phyloP scores from a whole-genome alignment of 441 rosid species.

The Adansonia rubrostipa region DNA sequence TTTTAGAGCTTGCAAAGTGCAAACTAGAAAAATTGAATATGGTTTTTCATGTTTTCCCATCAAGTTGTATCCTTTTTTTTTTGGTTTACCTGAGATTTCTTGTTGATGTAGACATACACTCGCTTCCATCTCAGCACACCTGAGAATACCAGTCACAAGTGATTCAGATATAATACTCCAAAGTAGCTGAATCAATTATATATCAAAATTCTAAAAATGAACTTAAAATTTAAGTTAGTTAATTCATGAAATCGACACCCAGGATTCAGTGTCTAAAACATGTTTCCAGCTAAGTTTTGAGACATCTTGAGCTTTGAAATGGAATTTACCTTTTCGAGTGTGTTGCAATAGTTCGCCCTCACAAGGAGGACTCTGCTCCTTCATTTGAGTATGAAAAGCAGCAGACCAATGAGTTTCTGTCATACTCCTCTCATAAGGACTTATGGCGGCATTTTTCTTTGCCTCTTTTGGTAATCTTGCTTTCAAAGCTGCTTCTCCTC shows the following conservation, averaged over 20 bases:
- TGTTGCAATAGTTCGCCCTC: constrained; percentile 78
- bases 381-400: constrained; percentile 42
- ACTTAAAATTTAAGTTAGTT: too few relatives aligned
- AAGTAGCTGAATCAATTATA: neutral
- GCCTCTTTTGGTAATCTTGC: constrained; percentile 84
- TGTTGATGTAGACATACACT: constrained; percentile 67
- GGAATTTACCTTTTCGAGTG: constrained; percentile 64
- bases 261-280: neutral
- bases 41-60: neutral
- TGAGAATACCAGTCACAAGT: constrained; percentile 32
- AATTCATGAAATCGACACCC: too few relatives aligned
- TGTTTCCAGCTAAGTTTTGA: neutral
- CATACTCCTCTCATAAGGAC: constrained; percentile 73
- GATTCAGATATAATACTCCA: neutral
- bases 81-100: constrained; percentile 71
- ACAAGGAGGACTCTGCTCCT: constrained; percentile 57
- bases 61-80: neutral
- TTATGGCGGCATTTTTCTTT: constrained; percentile 78
- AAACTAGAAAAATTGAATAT: neutral
- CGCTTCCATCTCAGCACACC: constrained; percentile 70
- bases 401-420: constrained; percentile 54
- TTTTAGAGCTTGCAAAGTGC: neutral
- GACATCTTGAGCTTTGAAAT: neutral
- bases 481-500: constrained; percentile 92
- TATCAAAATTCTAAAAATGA: neutral